A percentile compares a stretch with the other conserved stretches of the same genome.
phyloP scores from a whole-genome alignment of 2,329 filamentous ascomycete genomes.

The Fusarium sp. region DNA sequence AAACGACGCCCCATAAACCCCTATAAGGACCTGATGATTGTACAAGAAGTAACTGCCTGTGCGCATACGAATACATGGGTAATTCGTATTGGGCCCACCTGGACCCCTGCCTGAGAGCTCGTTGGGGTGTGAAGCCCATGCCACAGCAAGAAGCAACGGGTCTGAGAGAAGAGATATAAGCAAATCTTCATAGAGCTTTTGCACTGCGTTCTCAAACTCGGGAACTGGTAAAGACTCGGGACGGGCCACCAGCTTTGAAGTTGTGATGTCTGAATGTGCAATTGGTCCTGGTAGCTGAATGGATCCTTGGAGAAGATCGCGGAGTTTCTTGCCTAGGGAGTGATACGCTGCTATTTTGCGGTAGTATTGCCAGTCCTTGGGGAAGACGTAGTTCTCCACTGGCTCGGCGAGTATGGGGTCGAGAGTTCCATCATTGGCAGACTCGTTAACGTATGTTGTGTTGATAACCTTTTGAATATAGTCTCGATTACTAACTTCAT shows the following conservation, averaged over 20 bases:
- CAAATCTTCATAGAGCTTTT: conserved; percentile 30
- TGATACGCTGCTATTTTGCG: conserved; percentile 31
- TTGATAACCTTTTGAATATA: conserved; percentile 31
- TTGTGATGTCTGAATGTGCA: conserved; percentile 11
- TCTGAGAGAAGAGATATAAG: conserved; percentile 37
- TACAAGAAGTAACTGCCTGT: conserved; percentile 31
- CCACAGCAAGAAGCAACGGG: conserved; percentile 34
- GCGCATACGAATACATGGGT: conserved; percentile 23
- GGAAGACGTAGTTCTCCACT: conserved; percentile 21
- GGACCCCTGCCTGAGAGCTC: conserved; percentile 15
- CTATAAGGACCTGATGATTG: conserved; percentile 16
- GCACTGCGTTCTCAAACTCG: conserved; percentile 12
- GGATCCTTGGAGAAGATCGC: conserved; percentile 25
- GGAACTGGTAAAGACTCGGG: conserved; percentile 25
- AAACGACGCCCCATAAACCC: conserved; percentile 24
- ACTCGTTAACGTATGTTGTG: conserved; percentile 20
- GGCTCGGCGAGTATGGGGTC: conserved; percentile 21
- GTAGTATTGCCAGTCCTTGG: conserved; percentile 12
- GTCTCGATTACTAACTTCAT: conserved; percentile 20
- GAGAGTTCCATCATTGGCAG: conserved; percentile 16
- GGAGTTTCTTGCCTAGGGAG: conserved; percentile 23
- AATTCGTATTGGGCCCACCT: conserved; percentile 16
- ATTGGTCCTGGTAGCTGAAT: conserved; percentile 21
- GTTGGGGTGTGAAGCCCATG: conserved; percentile 28
- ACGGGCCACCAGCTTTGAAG: conserved; percentile 30